These are phyloP conservation scores for Neoarthrinium moseri DNA, from an alignment of 2,329 filamentous ascomycete genomes.

Conservation along the genomic window DNA sequence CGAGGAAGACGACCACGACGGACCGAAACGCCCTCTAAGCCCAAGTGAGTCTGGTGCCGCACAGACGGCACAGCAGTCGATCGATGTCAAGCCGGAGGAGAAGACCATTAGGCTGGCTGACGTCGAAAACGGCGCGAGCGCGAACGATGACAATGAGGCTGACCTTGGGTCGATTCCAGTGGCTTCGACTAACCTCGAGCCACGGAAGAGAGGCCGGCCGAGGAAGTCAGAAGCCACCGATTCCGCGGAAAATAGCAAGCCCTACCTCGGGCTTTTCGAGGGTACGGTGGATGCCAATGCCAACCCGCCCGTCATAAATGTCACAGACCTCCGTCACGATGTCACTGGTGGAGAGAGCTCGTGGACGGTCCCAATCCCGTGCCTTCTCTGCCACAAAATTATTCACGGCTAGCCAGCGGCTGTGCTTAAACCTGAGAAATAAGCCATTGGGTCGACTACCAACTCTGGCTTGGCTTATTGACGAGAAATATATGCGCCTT, in stretches of 20 bases:
- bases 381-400: constrained; percentile 47
- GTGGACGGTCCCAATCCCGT: constrained; percentile 52
- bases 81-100: constrained; percentile 49
- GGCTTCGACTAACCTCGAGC: constrained; percentile 16
- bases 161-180: constrained; percentile 35
- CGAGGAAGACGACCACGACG: constrained; percentile 39
- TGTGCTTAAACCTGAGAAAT: too few relatives aligned
- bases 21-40: constrained; percentile 44
- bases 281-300: constrained; percentile 46
- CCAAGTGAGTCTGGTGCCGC: constrained; percentile 50
- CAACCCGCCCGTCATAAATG: constrained; percentile 48
- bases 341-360: constrained; percentile 48
- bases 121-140: constrained; percentile 21
- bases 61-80: constrained; percentile 47
- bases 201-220: constrained; percentile 32
- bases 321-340: constrained; percentile 48
- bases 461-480: not conserved
- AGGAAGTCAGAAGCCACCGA: constrained; percentile 35
- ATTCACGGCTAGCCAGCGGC: too few relatives aligned
- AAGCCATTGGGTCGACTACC: constrained; percentile 21
- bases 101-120: constrained; percentile 31
- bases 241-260: constrained; percentile 34
- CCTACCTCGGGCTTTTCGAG: constrained; percentile 52
- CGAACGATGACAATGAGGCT: constrained; percentile 23
- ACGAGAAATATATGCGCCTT: not conserved